Evolutionary conservation across 2,329 filamentous ascomycete species (phyloP).

Genomic region (Aspergillus costaricaensis): DNA sequence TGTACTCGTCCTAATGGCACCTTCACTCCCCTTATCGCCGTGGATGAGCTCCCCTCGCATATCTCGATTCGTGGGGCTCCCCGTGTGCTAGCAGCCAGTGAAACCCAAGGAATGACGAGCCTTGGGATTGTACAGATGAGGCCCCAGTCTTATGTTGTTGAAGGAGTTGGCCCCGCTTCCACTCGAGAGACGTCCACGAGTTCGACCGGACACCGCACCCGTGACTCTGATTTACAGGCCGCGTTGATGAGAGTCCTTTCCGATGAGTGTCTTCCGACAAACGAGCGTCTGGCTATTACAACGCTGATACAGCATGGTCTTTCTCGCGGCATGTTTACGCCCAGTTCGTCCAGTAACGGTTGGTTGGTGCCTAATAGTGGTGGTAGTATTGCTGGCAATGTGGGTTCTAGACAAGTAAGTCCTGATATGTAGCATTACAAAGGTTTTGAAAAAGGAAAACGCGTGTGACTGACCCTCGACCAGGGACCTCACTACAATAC

Average conservation of each 20-base stretch:
- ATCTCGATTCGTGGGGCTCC: slow-evolving; percentile 42
- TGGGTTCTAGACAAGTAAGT: slow-evolving; percentile 25
- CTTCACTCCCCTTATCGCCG: slow-evolving; percentile 46
- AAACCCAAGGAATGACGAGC: slow-evolving; percentile 48
- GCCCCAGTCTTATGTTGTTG: slow-evolving; percentile 38
- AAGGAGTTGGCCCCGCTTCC: slow-evolving; percentile 18
- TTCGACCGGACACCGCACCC: slow-evolving; percentile 12
- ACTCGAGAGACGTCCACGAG: slow-evolving; percentile 13
- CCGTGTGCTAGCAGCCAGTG: slow-evolving; percentile 36
- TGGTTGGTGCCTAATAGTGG: slow-evolving; percentile 22
- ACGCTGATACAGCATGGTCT: slow-evolving; percentile 23
- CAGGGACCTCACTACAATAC: slow-evolving; percentile 16
- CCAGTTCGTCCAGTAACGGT: slow-evolving; percentile 13
- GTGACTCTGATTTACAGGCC: slow-evolving; percentile 22
- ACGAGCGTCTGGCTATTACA: slow-evolving; percentile 26
- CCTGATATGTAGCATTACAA: slow-evolving; percentile 3
- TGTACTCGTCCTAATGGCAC: slow-evolving; percentile 44
- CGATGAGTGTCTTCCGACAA: slow-evolving; percentile 23
- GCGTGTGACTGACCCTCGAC: slow-evolving; percentile 10
- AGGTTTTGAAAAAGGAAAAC: neutral
- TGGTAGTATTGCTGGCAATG: slow-evolving; percentile 12
- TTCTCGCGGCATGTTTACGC: slow-evolving; percentile 21
- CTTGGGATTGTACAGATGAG: slow-evolving; percentile 39
- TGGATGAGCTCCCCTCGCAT: slow-evolving; percentile 47
- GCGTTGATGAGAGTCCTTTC: slow-evolving; percentile 24